Percentiles rank a stretch among this genome's conserved stretches.
Conservation (phyloP, 768 basidiomycete genomes). For the Suillus discolor region DNA sequence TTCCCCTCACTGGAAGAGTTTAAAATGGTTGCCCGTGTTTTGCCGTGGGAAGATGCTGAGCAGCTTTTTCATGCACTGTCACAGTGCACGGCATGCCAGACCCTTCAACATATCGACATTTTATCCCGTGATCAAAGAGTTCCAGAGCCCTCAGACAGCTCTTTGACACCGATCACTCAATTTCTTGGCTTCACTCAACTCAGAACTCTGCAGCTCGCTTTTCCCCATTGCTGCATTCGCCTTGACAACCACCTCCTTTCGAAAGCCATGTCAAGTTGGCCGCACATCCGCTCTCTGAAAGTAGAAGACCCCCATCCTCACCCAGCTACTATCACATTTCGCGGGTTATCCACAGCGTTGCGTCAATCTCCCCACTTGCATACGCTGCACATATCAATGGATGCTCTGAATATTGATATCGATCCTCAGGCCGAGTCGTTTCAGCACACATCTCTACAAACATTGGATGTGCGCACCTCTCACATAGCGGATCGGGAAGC, state of each 20-base stretch:
- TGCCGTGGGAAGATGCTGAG: slow-evolving; percentile 1
- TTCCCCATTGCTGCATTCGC: background rate
- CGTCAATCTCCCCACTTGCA: background rate
- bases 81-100: background rate
- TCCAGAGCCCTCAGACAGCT: background rate
- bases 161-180: background rate
- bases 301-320: background rate
- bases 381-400: background rate
- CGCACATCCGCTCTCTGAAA: background rate
- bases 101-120: background rate
- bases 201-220: background rate
- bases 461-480: slow-evolving; percentile 1
- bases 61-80: background rate
- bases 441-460: background rate
- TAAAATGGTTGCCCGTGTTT: background rate
- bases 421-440: background rate
- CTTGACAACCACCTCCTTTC: background rate
- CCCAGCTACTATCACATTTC: background rate
- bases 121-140: slow-evolving; percentile 1
- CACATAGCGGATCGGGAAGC: background rate
- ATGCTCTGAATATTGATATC: background rate
- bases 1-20: slow-evolving; percentile 1
- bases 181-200: background rate
- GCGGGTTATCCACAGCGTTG: background rate
- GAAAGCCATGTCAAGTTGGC: background rate